Base-by-base conservation (phyloP, 2,329 filamentous ascomycete species). In the Davidsoniella neocaledoniae region DNA sequence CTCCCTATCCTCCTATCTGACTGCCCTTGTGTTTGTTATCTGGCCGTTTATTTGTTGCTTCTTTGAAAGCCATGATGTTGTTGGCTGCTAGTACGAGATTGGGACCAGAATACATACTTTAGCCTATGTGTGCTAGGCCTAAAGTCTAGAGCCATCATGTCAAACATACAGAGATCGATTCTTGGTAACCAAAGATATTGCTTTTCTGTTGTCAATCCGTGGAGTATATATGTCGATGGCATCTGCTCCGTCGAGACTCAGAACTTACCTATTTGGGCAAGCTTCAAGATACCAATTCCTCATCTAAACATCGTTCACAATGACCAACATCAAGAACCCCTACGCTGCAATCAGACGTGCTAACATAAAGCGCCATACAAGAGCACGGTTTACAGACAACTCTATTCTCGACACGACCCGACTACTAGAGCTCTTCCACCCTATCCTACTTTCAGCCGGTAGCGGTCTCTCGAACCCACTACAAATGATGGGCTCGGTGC, bases 401-500 rank as follows among this genome's bases (percentile, higher is more conserved):
- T 8, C 9, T 39, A 6, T n/a, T 33, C 44, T 19, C 44, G 44
- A 46, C 33, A 39, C 44, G n/a, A 29, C 21, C n/a, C 26, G 6
- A 19, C 21, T 17, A 12, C 29, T 38, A 19, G 10, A 8, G 16
- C n/a, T 38, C 33, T 26, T 16, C 16, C 49, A 5, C 10, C 19
- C 40, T 40, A 19, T 21, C 40, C 17, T 12, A 14, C 25, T 43
- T 17, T 23, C 26, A 23, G 33, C 37, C n/a, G 25, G 21, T n/a
- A 36, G 40, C n/a, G 37, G 37, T 29, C 43, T 50, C 29, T 43
- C 19, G 17, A 33, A 48, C 33, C 43, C 44, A 12, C 39, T 62
- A 61, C 61, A 64, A 57, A 77, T 73, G 71, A 71, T 73, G 57
- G 67, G 71, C 54, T 69, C 67, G 55, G 66, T 80, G 53, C 67